Percentiles rank a stretch among this genome's conserved stretches.
Evolutionary conservation across 768 basidiomycete species (phyloP).

Genomic region (Tylopilus sp.): DNA sequence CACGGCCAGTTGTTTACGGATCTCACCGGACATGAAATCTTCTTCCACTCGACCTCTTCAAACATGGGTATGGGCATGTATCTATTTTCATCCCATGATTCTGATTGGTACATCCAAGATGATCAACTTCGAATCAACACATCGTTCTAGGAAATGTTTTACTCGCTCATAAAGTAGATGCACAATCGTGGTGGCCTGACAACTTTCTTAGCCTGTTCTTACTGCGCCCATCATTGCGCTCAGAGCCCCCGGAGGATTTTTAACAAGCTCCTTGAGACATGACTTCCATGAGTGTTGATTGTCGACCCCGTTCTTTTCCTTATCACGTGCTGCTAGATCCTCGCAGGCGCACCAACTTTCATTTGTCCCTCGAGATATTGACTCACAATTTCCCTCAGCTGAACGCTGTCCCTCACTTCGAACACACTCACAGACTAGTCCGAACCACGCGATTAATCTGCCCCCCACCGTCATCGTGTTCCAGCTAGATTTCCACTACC

Average conservation of each 20-base stretch:
- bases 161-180: no score
- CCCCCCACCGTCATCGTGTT: conserved; percentile 37
- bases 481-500: conserved; percentile 43
- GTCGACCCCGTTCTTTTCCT: not conserved
- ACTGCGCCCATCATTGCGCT: conserved; percentile 33
- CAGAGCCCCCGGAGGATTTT: conserved; percentile 39
- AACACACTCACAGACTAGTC: conserved; percentile 6
- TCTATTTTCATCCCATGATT: no score
- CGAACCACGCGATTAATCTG: conserved; percentile 3
- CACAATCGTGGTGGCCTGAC: conserved; percentile 35
- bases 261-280: conserved; percentile 17
- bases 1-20: no score
- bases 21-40: no score
- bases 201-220: conserved; percentile 21
- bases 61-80: no score
- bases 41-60: no score
- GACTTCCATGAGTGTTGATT: not conserved
- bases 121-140: no score
- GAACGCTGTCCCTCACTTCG: conserved; percentile 26
- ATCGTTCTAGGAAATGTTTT: no score
- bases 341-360: conserved; percentile 13
- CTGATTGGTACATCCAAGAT: no score
- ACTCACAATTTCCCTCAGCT: conserved; percentile 16
- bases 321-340: conserved; percentile 6
- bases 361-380: conserved; percentile 22